Conservation (phyloP, 1,284 basidiomycete species). For the Naganishia albida region DNA sequence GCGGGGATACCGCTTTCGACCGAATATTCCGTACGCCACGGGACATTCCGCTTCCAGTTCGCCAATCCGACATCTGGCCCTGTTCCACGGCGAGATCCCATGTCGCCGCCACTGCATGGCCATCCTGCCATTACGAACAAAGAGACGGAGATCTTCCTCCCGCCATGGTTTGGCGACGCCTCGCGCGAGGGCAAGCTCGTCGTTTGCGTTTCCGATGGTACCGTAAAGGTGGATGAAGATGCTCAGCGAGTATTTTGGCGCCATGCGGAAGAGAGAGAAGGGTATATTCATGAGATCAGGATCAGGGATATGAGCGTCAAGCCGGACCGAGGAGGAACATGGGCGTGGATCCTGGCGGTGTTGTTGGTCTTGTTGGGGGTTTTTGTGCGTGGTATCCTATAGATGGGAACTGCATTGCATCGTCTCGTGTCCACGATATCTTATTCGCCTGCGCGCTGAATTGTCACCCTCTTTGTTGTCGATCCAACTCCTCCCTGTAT, state of each 20-base stretch:
- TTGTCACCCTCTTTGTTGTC: no score
- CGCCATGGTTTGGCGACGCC: slow-evolving; percentile 48
- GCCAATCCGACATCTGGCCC: slow-evolving; percentile 38
- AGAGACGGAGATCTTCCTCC: slow-evolving; percentile 79
- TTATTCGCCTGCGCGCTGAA: no score
- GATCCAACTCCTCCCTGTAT: no score
- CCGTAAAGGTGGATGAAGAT: slow-evolving; percentile 8
- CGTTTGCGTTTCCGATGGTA: slow-evolving; percentile 27
- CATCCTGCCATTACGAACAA: slow-evolving; percentile 57
- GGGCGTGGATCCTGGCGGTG: slow-evolving; percentile 13
- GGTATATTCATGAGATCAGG: slow-evolving; percentile 23
- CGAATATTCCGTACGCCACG: slow-evolving; percentile 40
- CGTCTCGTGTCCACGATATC: no score
- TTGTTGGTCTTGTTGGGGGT: not conserved
- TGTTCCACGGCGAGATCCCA: not conserved
- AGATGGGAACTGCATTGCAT: slow-evolving; percentile 1
- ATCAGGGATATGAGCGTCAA: slow-evolving; percentile 8
- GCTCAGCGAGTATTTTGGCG: slow-evolving; percentile 23
- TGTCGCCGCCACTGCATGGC: slow-evolving; percentile 54
- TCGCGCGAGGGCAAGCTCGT: slow-evolving; percentile 18
- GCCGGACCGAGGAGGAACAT: not conserved
- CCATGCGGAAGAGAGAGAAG: slow-evolving; percentile 2
- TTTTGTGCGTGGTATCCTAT: not conserved
- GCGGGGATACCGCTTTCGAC: slow-evolving; percentile 47
- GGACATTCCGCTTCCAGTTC: slow-evolving; percentile 42